Base-by-base conservation (phyloP, 352 stramenopile genomes). In the Phytophthora palmivora region DNA sequence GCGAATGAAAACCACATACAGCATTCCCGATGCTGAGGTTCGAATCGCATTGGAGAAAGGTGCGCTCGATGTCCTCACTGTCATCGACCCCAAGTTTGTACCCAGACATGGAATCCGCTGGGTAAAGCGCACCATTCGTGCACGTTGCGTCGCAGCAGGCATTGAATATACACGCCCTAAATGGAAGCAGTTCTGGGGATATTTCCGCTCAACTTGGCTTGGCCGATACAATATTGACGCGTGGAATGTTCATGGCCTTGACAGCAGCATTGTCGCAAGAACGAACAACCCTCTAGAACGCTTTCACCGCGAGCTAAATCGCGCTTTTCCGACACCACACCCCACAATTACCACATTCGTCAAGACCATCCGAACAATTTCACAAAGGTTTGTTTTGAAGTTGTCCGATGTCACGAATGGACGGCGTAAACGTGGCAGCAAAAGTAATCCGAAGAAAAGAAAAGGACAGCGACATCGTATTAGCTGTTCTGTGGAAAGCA, bases 211-310 rank as follows among this genome's bases (percentile, higher is more conserved):
- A 26, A 44, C 15, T 4, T 39, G 44, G 44, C 26, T 51, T 15
- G 26, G 8, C 26, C 26, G 26, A 8, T 32, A 32, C 26, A 39
- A 39, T 7, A 39, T 39, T 15, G n/a, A 51, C 6, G 2, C 37
- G 6, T 51, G 26, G n/a, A 51, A 51, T 39, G n/a, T 39, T 38
- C 22, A 51, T 11, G 44, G 44, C n/a, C 36, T 51, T 8, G n/a
- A 39, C n/a, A n/a, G 16, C 15, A 7, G 44, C 2, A 26, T 51
- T 0, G 44, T 51, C n/a, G 37, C 15, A n/a, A 32, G 26, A 12
- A 51, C 14, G 12, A 51, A 51, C 28, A 51, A 51, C 18, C 44
- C 44, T 8, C 39, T 47, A 6, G 36, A 42, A 21, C 11, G 21
- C 16, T 19, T 47, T 11, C 26, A 47, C 41, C 21, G 18, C n/a